Base-by-base conservation (phyloP, 164 flowering plant species). In the Stephania japonica region DNA sequence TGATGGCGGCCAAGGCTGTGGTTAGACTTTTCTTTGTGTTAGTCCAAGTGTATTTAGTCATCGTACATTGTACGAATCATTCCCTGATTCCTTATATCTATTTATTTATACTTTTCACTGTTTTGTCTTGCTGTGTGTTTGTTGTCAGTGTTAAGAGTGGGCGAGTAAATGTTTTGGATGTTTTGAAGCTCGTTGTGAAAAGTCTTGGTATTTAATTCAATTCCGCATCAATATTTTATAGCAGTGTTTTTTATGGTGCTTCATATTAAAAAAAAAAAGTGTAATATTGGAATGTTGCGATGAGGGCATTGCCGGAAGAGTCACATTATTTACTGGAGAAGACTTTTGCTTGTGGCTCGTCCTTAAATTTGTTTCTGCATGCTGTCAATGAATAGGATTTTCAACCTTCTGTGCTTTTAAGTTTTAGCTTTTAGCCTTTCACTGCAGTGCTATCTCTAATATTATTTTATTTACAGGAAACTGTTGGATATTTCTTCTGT, bases 401-500 rank as follows among this genome's bases (percentile, higher is more conserved):
- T 32, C 4, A 32, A 32, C 38, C 38, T 32, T 32, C 38, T 32
- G 38, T 32, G 38, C 38, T 32, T 32, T 32, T n/a, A n/a, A n/a
- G n/a, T n/a, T n/a, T n/a, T 32, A 32, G 38, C 38, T 32, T 32
- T 32, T 32, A 32, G 38, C 38, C 38, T 32, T 32, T 32, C 1
- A 32, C 38, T 32, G 4, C 38, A 32, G 38, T 32, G 38, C 3
- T 32, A 42, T n/a, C 44, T 24, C 1, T 8, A 7, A 47, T 11
- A 47, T 12, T 75, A 6, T 42, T 18, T 21, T 6, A 21, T 67
- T 75, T 81, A 59, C 91, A 94, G 97, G 99, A 94, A 69, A 77
- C 84, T 26, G 78, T 83, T 70, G 99, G 97, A 26, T 92, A 86
- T 76, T 91, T 95, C 85, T 95, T 95, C 78, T 95, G 98, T 79